phyloP scores from a whole-genome alignment of 257 asterid genomes.

The Lantana camara region DNA sequence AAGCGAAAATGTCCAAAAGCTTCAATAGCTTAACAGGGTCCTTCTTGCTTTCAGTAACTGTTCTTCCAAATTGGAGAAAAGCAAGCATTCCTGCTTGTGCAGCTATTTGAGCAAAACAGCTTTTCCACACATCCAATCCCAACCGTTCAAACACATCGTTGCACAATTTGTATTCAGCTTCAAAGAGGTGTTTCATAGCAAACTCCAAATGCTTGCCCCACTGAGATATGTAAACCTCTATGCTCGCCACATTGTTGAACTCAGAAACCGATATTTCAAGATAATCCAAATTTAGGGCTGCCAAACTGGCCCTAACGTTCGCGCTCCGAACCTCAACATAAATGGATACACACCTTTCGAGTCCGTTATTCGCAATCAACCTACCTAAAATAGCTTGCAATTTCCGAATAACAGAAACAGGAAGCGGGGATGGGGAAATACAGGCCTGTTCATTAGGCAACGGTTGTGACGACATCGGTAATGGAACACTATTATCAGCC shows the following conservation, averaged over 20 bases:
- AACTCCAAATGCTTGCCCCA: conserved; percentile 96
- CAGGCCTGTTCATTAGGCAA: conserved; percentile 60
- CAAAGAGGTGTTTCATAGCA: conserved; percentile 81
- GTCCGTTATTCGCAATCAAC: conserved; percentile 56
- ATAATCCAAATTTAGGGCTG: conserved; percentile 85
- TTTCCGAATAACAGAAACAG: conserved; percentile 68
- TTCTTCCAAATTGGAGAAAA: conserved; percentile 82
- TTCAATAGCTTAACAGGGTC: conserved; percentile 86
- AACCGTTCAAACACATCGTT: conserved; percentile 82
- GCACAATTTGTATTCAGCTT: conserved; percentile 84
- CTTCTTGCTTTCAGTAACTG: conserved; percentile 82
- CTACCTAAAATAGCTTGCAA: conserved; percentile 83
- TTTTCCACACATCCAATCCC: conserved; percentile 80
- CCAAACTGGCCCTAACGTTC: conserved; percentile 77
- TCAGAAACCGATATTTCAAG: conserved; percentile 85
- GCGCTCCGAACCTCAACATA: conserved; percentile 82
- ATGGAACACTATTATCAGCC: conserved; percentile 59
- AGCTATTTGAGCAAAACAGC: conserved; percentile 84
- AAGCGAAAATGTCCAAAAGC: conserved; percentile 81
- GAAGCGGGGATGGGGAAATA: conserved; percentile 77
- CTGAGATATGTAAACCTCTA: conserved; percentile 65
- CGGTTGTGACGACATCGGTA: conserved; percentile 63
- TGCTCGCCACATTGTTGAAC: conserved; percentile 72
- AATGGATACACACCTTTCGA: conserved; percentile 73
- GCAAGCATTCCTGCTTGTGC: conserved; percentile 82